These are phyloP conservation scores for Lipomyces yamadae DNA, from an alignment of 805 yeast species.

Conservation along the genomic window DNA sequence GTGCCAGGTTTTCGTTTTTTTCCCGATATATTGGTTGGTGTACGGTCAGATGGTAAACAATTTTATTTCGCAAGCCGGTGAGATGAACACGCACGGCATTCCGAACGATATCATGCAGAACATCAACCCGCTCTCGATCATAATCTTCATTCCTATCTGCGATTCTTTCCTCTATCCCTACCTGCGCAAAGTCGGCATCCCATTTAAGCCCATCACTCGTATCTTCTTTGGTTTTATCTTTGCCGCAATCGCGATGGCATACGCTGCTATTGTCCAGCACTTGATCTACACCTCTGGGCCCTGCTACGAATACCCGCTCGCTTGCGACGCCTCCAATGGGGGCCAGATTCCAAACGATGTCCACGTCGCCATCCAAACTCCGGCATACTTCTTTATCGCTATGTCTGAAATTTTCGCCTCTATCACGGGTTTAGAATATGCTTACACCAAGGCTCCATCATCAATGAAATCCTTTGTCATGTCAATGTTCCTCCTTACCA, in stretches of 20 bases:
- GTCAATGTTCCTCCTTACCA: constrained; percentile 66
- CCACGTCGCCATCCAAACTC: constrained; percentile 73
- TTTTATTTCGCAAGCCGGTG: constrained; percentile 74
- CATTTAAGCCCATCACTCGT: constrained; percentile 72
- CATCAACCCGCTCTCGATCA: constrained; percentile 74
- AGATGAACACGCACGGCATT: constrained; percentile 73
- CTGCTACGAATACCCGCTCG: constrained; percentile 66
- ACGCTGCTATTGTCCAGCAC: constrained; percentile 77
- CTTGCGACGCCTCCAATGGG: constrained; percentile 52
- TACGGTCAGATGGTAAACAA: constrained; percentile 75
- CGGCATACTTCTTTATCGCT: constrained; percentile 74
- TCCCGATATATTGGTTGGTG: constrained; percentile 75
- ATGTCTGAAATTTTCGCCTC: constrained; percentile 79
- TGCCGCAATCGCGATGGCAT: constrained; percentile 68
- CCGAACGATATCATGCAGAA: constrained; percentile 82
- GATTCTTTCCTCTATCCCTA: constrained; percentile 64
- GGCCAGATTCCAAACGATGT: constrained; percentile 55
- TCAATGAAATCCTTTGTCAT: constrained; percentile 68
- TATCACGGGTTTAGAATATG: constrained; percentile 81
- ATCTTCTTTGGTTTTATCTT: constrained; percentile 72
- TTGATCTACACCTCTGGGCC: constrained; percentile 73
- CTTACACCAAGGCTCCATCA: constrained; percentile 80
- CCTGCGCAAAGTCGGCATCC: constrained; percentile 55
- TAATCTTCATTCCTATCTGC: constrained; percentile 75
- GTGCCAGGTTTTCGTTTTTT: constrained; percentile 73